phyloP scores from a whole-genome alignment of 495 filamentous ascomycete species.

The Apodospora peruviana region DNA sequence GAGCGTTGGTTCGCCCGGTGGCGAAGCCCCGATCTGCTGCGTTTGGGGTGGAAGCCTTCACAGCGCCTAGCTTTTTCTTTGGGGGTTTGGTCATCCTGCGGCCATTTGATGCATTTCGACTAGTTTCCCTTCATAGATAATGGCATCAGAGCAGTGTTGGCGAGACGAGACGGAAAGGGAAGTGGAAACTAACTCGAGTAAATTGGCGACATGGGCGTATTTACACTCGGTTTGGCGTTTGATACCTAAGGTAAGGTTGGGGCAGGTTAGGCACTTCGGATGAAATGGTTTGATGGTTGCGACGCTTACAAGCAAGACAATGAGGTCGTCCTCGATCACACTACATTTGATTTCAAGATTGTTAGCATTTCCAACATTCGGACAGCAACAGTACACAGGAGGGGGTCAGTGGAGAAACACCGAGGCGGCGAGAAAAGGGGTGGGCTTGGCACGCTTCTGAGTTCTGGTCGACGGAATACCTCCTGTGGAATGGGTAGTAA shows the following conservation, averaged over 20 bases:
- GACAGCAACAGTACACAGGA: too few relatives aligned
- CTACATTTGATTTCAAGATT: slow-evolving; percentile 20
- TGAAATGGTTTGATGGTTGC: not conserved
- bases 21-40: slow-evolving; percentile 40
- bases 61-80: slow-evolving; percentile 34
- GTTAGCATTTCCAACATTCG: not conserved
- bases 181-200: slow-evolving; percentile 52
- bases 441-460: too few relatives aligned
- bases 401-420: too few relatives aligned
- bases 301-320: slow-evolving; percentile 58
- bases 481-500: too few relatives aligned
- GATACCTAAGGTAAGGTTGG: slow-evolving; percentile 37
- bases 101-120: slow-evolving; percentile 41
- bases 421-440: too few relatives aligned
- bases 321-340: slow-evolving; percentile 54
- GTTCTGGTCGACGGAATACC: too few relatives aligned
- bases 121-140: slow-evolving; percentile 43
- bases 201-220: slow-evolving; percentile 62
- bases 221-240: slow-evolving; percentile 65
- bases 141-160: slow-evolving; percentile 1
- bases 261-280: not conserved
- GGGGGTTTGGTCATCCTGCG: slow-evolving; percentile 55
- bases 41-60: slow-evolving; percentile 32
- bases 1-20: slow-evolving; percentile 26
- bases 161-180: too few relatives aligned